Evolutionary conservation across 805 yeast genomes (phyloP).

Genomic region (Schwanniomyces sp.): DNA sequence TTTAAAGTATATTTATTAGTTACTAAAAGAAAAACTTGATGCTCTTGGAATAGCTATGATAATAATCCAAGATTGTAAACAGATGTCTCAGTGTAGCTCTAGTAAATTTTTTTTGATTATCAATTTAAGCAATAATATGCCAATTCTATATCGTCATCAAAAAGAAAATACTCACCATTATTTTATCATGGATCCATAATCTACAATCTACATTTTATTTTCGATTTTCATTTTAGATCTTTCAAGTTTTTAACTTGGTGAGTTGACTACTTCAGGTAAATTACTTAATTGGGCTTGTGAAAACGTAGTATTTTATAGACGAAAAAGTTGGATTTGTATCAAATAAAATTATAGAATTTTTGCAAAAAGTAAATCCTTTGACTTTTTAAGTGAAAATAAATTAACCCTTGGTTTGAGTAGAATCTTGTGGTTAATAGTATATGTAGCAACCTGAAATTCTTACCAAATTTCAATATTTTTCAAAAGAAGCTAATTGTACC

Average conservation of each 20-base stretch:
- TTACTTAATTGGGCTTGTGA: slow-evolving; percentile 2
- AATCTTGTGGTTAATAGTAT: slow-evolving; percentile 3
- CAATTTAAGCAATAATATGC: neutral
- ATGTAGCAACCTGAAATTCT: neutral
- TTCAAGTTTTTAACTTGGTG: slow-evolving; percentile 14
- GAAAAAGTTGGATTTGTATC: neutral
- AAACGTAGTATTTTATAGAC: slow-evolving; percentile 3
- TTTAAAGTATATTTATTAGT: too few species aligned
- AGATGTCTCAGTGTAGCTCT: neutral
- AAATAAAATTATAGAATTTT: neutral
- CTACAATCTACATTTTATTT: neutral
- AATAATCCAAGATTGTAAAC: neutral
- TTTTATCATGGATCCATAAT: neutral
- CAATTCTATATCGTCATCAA: neutral
- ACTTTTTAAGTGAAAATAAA: slow-evolving; percentile 4
- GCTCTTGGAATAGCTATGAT: too few species aligned
- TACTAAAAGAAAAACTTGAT: too few species aligned
- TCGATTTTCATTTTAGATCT: neutral
- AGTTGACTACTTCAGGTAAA: slow-evolving; percentile 11
- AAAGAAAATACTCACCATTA: too few species aligned
- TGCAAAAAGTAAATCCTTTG: neutral
- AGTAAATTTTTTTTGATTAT: too few species aligned
- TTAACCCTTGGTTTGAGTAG: slow-evolving; percentile 1
- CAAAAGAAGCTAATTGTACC: slow-evolving; percentile 3
- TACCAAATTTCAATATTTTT: slow-evolving; percentile 4